Base-by-base conservation (phyloP, 768 basidiomycete genomes). In the Mycena latifolia region DNA sequence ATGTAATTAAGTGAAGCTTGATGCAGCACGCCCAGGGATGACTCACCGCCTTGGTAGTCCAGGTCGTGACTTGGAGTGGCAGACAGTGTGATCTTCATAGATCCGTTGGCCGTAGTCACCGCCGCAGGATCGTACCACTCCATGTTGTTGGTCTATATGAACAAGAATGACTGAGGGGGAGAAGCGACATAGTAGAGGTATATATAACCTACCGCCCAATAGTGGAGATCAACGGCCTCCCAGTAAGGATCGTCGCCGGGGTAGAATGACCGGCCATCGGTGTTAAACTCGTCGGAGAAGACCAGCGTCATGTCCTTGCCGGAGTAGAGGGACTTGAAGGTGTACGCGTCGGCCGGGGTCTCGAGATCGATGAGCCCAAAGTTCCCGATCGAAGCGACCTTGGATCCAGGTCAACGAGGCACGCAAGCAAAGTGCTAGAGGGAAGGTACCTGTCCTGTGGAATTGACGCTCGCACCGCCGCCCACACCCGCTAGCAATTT, bases 161-260 rank as follows among this genome's bases (percentile, higher is more conserved):
- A 93, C 74, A 93, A 89, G 54, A 93, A 81, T n/a, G n/a, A n/a
- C n/a, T n/a, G n/a, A n/a, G n/a, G n/a, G 94, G 55, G 93, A 93
- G 11, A 25, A 27, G 67, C 50, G 59, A 62, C 29, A n/a, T 86
- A 29, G 17, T 10, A 17, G 11, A 11, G 25, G 17, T 31, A 39
- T 15, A 25, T 1, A 39, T 18, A n/a, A 28, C 58, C n/a, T 9
- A 60, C 58, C 37, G 52, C n/a, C 60, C 60, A 61, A 35, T 61
- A 61, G 18, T 61, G 60, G 12, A 61, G 60, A 72, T 86, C 74
- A 1, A 73, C 84, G 22, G 87, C 86, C 41, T 54, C 85, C 88
- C 88, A 88, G 71, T 85, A 91, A 11, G 89, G 86, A 71, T 90
- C 90, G 72, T 90, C 89, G 69, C 52, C 52, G 53, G 89, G 89